Base-by-base conservation (phyloP, 2,329 filamentous ascomycete genomes). In the Lomentospora prolificans region DNA sequence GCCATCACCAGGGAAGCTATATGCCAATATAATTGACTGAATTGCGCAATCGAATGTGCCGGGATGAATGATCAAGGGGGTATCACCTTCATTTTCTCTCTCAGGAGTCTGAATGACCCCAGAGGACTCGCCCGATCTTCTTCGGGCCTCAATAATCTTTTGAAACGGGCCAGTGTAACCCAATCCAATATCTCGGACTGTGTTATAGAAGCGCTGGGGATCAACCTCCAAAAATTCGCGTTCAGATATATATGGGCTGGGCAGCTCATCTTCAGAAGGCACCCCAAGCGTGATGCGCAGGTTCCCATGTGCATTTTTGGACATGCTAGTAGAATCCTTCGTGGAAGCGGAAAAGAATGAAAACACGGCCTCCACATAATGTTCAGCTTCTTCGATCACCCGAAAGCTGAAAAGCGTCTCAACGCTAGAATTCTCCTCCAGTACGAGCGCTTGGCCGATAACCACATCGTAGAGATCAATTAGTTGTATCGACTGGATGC, bases 381-480 rank as follows among this genome's bases (percentile, higher is more conserved):
- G 6, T 8, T 48, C 44, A 25, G 44, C 7, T 10, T n/a, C 22
- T 19, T 48, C 44, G 8, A 48, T 48, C 44, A 27, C 44, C 8
- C 44, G 44, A 19, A 48, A 48, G 44, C 44, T 48, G 44, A 48
- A 48, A 25, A 48, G 44, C 12, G 44, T 48, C 22, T 48, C 44
- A 25, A 48, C 44, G n/a, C 19, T 48, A 2, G 44, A 48, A 14
- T 48, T 48, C n/a, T 48, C 44, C 22, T 27, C 44, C 22, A 48
- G 44, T 6, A 48, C 44, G 22, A 48, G 44, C 7, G 44, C 44
- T 48, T 48, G 44, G 44, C 44, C 44, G 22, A 48, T 48, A 9
- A 48, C 44, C 6, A 48, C 44, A 22, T 48, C 22, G 44, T 48
- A 48, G 8, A 48, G 44, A 19, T 48, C 44, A 48, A 48, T 48